These are phyloP conservation scores for Hypoxylon perforatum DNA, from an alignment of 495 filamentous ascomycete genomes.

Conservation along the genomic window DNA sequence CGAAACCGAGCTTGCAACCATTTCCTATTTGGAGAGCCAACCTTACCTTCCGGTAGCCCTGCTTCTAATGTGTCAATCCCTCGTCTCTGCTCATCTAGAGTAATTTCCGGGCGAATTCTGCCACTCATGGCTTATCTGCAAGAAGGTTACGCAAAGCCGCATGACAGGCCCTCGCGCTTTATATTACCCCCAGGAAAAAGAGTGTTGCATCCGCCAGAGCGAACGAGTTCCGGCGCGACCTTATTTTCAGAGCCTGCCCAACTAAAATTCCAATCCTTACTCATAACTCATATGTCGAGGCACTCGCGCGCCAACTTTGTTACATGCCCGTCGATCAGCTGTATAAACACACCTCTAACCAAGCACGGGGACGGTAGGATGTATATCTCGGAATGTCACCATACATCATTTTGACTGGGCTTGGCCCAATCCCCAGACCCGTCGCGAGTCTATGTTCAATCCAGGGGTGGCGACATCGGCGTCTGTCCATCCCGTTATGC, in stretches of 20 bases:
- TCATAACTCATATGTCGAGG: slow-evolving; percentile 5
- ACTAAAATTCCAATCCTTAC: slow-evolving; percentile 3
- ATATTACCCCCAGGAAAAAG: slow-evolving; percentile 32
- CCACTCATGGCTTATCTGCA: slow-evolving; percentile 36
- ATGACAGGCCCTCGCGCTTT: slow-evolving; percentile 27
- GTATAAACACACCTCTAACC: slow-evolving; percentile 30
- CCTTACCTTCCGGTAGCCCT: slow-evolving; percentile 39
- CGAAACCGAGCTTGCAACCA: slow-evolving; percentile 15
- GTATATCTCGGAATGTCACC: slow-evolving; percentile 42
- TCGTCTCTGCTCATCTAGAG: slow-evolving; percentile 41
- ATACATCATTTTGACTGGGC: slow-evolving; percentile 38
- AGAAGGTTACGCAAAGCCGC: slow-evolving; percentile 43
- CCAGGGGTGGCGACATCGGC: slow-evolving; percentile 42
- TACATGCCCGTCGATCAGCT: slow-evolving; percentile 33
- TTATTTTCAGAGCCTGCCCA: slow-evolving; percentile 17
- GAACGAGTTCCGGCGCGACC: slow-evolving; percentile 30
- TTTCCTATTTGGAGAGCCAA: slow-evolving; percentile 36
- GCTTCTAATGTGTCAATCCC: slow-evolving; percentile 21
- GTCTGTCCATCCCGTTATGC: slow-evolving; percentile 21
- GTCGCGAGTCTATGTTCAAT: slow-evolving; percentile 21
- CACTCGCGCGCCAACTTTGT: slow-evolving; percentile 30
- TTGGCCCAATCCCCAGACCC: slow-evolving; percentile 32
- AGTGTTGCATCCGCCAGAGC: slow-evolving; percentile 47
- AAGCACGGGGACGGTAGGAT: slow-evolving; percentile 30
- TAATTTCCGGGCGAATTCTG: slow-evolving; percentile 46